These are phyloP conservation scores for Chamaecyparis obtusa DNA, from an alignment of 75 land plant genomes.

Conservation along the genomic window DNA sequence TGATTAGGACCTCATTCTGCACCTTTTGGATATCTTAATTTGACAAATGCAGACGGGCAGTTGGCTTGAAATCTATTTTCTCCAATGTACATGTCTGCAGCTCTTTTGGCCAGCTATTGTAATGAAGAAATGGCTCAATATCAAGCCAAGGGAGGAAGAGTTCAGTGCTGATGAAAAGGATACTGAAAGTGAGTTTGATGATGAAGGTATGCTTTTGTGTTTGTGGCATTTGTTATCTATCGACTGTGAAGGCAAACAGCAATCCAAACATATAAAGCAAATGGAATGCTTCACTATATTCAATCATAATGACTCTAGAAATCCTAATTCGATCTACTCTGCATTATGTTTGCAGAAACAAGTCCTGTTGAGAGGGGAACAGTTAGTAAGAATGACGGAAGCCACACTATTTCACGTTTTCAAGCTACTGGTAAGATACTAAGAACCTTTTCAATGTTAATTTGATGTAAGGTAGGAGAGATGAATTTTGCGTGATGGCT, in stretches of 20 bases:
- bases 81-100: constrained; percentile 54
- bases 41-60: constrained; percentile 34
- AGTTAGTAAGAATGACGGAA: background rate
- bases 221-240: background rate
- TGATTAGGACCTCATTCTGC: background rate
- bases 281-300: background rate
- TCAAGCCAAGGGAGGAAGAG: constrained; percentile 65
- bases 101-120: constrained; percentile 82
- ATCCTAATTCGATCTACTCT: constrained; percentile 24
- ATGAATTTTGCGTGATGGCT: background rate
- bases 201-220: constrained; percentile 39
- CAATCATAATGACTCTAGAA: constrained; percentile 14
- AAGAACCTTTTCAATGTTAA: background rate
- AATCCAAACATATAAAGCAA: background rate
- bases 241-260: background rate
- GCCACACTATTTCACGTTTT: background rate
- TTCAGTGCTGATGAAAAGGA: constrained; percentile 81
- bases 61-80: constrained; percentile 54
- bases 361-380: constrained; percentile 16
- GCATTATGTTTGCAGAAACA: constrained; percentile 13
- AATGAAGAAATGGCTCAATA: constrained; percentile 88
- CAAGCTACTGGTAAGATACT: background rate
- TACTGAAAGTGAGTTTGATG: constrained; percentile 64
- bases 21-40: constrained; percentile 1
- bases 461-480: background rate